Evolutionary conservation across 805 yeast species (phyloP).

Genomic region (Lachancea fermentati): DNA sequence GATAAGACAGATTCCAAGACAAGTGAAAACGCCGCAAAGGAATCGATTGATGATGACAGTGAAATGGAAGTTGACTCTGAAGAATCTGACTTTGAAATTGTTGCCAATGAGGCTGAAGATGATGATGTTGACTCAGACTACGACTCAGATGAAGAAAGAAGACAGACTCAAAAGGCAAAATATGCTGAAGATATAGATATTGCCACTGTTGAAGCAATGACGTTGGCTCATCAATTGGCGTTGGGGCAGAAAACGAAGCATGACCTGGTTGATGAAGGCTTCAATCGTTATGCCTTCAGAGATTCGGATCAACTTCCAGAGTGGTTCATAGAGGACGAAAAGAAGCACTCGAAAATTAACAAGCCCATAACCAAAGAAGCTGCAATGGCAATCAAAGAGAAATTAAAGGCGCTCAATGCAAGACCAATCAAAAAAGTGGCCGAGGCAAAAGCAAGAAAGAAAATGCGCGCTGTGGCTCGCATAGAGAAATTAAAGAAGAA

Average conservation of each 20-base stretch:
- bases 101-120: constrained; percentile 36
- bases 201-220: constrained; percentile 95
- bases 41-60: constrained; percentile 14
- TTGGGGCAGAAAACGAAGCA: constrained; percentile 79
- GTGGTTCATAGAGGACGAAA: constrained; percentile 97
- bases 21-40: constrained; percentile 3
- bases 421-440: constrained; percentile 98
- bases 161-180: constrained; percentile 36
- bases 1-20: constrained; percentile 4
- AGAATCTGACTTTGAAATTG: constrained; percentile 41
- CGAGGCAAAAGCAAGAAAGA: constrained; percentile 96
- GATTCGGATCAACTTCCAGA: constrained; percentile 87
- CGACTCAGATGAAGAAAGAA: constrained; percentile 50
- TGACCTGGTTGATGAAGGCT: constrained; percentile 87
- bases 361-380: constrained; percentile 97
- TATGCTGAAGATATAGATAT: constrained; percentile 68
- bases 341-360: constrained; percentile 72
- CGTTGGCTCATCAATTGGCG: constrained; percentile 93
- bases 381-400: constrained; percentile 68
- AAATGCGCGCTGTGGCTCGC: constrained; percentile 83
- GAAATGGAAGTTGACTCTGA: constrained; percentile 21
- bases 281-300: constrained; percentile 85
- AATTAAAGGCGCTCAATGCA: constrained; percentile 78
- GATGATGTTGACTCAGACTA: constrained; percentile 39
- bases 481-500: constrained; percentile 87